These are phyloP conservation scores for Saitoella complicata DNA, from an alignment of 805 yeast genomes.

Conservation along the genomic window DNA sequence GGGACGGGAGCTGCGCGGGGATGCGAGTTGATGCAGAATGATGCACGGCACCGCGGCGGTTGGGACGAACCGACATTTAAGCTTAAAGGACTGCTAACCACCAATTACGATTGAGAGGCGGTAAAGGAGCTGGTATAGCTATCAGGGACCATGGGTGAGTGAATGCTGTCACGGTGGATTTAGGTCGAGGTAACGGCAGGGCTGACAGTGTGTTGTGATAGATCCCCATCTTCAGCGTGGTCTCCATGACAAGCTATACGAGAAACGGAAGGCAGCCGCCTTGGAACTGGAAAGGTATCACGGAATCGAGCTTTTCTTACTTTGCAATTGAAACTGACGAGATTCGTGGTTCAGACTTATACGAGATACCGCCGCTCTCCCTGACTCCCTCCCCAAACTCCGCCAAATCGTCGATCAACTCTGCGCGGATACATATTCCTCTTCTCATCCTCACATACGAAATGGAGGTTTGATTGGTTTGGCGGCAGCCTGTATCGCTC, in stretches of 20 bases:
- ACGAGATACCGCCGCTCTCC: conserved; percentile 45
- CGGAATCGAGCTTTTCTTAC: not conserved
- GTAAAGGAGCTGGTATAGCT: too few species aligned
- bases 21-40: too few species aligned
- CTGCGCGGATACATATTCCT: conserved; percentile 62
- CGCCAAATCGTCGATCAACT: conserved; percentile 53
- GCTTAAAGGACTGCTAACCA: too few species aligned
- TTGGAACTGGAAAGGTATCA: conserved; percentile 31
- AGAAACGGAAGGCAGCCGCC: conserved; percentile 64
- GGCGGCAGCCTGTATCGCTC: conserved; percentile 89
- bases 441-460: conserved; percentile 50
- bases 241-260: conserved; percentile 56
- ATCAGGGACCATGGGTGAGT: too few species aligned
- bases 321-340: too few species aligned
- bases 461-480: conserved; percentile 84
- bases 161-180: too few species aligned
- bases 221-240: conserved; percentile 34
- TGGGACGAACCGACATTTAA: too few species aligned
- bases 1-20: too few species aligned
- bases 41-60: too few species aligned
- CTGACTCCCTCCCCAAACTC: conserved; percentile 40
- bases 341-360: conserved; percentile 31
- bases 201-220: not conserved
- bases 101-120: too few species aligned
- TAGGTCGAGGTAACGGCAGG: too few species aligned